Evolutionary conservation across 208 protist species (phyloP), one percentile per base, ranked within the genome.

Genomic region (Leptomonas seymouri): DNA sequence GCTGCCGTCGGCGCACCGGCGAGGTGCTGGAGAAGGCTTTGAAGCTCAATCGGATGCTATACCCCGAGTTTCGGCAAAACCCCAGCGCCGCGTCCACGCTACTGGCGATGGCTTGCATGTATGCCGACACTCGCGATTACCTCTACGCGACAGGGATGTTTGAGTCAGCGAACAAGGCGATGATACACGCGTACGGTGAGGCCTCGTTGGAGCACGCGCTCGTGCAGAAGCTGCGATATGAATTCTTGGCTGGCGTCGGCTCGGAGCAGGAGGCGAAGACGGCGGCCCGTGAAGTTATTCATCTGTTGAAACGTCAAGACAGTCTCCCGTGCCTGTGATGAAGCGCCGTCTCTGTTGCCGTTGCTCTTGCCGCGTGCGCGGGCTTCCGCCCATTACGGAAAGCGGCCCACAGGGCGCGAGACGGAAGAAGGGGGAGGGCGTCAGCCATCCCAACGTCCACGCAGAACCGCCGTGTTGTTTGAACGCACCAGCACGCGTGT

Each of bases 91-190:
- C 80, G 8, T 84, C 79, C 72, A 89, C 78, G 51, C 77, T 96
- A 18, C 63, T 84, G 20, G 51, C 76, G 18, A 93, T 96, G 88
- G 91, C 86, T 11, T 90, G 82, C 62, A 77, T 91, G 61, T 96
- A 94, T 74, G 91, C 86, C n/a, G 91, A 96, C 72, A 92, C 83
- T 41, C 80, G 88, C 28, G 91, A 96, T 76, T 96, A 96, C 74
- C 71, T 96, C 18, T 94, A 96, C 68, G 88, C 91, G 8, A 93
- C 86, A 3, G 91, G 91, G 9, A 74, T 96, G 8, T 94, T 93
- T 71, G 82, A 90, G 49, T 82, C 80, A n/a, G 86, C 91, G 18
- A 71, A 81, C 44, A 94, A 94, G 67, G 61, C 59, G 6, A 45
- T 93, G 21, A 80, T 69, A n/a, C 67, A 84, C 49, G 59, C 74